Evolutionary conservation across 2,329 filamentous ascomycete genomes (phyloP).

Genomic region (Sordariomycetes sp.): DNA sequence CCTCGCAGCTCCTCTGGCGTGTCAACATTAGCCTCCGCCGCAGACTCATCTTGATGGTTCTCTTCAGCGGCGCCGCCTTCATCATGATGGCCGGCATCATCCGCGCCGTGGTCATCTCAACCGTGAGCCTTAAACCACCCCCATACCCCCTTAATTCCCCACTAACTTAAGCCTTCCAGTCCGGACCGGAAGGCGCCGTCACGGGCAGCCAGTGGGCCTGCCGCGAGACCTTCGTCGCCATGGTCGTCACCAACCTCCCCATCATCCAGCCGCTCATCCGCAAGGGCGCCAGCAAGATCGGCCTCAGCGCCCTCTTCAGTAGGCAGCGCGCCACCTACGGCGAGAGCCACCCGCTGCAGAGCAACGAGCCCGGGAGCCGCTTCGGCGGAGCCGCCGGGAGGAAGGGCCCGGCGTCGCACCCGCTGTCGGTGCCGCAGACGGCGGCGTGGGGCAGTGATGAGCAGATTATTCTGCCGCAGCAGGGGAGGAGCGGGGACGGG

Average conservation of each 20-base stretch:
- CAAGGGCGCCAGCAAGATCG: not conserved
- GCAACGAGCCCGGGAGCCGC: not conserved
- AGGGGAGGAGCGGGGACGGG: not conserved
- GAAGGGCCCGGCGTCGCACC: not conserved
- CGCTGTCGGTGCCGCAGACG: not conserved
- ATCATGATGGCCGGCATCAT: not conserved
- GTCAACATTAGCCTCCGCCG: not conserved
- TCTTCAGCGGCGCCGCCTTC: not conserved
- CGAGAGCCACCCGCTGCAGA: not conserved
- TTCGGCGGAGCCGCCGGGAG: not conserved
- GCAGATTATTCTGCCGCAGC: not conserved
- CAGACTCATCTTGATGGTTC: not conserved
- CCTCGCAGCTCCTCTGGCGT: not conserved
- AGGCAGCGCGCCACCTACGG: not conserved
- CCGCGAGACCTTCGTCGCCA: conserved; percentile 26
- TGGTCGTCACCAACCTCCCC: conserved; percentile 22
- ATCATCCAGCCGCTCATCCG: conserved; percentile 2
- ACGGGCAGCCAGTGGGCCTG: conserved; percentile 7
- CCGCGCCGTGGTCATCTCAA: not conserved
- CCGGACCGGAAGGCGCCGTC: not conserved
- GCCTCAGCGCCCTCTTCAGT: not conserved
- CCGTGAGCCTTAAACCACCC: conserved; percentile 9
- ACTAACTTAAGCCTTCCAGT: not conserved
- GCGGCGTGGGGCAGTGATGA: not conserved
- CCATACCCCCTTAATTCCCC: not conserved